Percentiles rank a stretch among this genome's conserved stretches.
phyloP scores from a whole-genome alignment of 371 early-diverging fungal genomes.

The Syncephalastrum racemosum region DNA sequence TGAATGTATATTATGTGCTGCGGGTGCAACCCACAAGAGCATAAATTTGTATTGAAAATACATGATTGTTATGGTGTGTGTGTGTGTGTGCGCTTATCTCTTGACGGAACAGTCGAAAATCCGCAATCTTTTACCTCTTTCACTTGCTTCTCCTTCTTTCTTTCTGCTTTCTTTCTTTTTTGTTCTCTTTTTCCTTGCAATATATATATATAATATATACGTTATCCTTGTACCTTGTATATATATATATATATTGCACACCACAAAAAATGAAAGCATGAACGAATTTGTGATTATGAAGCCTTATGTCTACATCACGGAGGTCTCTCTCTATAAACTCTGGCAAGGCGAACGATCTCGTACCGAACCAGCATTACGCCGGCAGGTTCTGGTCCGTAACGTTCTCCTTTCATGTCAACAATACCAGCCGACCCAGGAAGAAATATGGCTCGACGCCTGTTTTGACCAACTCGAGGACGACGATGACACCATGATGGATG shows the following conservation, averaged over 20 bases:
- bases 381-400: conserved; percentile 38
- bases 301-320: conserved; percentile 22
- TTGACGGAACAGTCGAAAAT: conserved; percentile 1
- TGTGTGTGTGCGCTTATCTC: conserved; percentile 8
- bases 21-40: too few species aligned
- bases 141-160: conserved; percentile 2
- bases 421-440: conserved; percentile 24
- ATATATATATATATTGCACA: conserved; percentile 3
- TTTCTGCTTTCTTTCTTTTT: conserved; percentile 6
- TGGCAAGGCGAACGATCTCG: conserved; percentile 18
- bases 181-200: conserved; percentile 1
- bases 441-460: conserved; percentile 41
- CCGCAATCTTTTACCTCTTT: neutral
- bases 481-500: conserved; percentile 23
- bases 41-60: neutral
- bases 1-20: too few species aligned
- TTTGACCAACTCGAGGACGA: conserved; percentile 31
- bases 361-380: conserved; percentile 26
- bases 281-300: conserved; percentile 3
- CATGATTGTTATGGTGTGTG: conserved; percentile 8
- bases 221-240: conserved; percentile 1
- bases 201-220: neutral
- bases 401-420: conserved; percentile 21
- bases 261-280: conserved; percentile 10
- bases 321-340: conserved; percentile 36